Evolutionary conservation across 805 yeast genomes (phyloP).

Genomic region (Naumovozyma baii): DNA sequence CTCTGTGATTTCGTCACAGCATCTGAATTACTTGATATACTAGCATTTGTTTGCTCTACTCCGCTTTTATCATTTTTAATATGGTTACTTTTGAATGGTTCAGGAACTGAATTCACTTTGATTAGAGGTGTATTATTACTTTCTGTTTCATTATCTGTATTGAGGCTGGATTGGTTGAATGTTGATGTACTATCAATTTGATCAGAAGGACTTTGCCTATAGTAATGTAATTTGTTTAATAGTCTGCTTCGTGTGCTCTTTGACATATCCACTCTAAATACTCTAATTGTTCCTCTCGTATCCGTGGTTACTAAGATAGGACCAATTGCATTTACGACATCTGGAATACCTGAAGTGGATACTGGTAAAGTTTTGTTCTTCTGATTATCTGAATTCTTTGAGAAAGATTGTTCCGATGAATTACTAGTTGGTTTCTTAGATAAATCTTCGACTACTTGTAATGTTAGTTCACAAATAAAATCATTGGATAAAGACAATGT

Average conservation of each 20-base stretch:
- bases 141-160: not conserved
- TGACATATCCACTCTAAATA: slow-evolving; percentile 72
- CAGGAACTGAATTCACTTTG: not conserved
- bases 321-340: slow-evolving; percentile 28
- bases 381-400: not conserved
- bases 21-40: slow-evolving; percentile 1
- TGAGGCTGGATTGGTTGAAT: not conserved
- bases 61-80: no score
- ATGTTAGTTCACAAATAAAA: slow-evolving; percentile 56
- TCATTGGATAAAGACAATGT: slow-evolving; percentile 68
- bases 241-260: slow-evolving; percentile 34
- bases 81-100: not conserved
- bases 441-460: slow-evolving; percentile 15
- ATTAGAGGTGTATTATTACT: not conserved
- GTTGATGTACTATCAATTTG: not conserved
- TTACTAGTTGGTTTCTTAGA: not conserved
- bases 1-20: not conserved
- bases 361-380: not conserved
- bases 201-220: not conserved
- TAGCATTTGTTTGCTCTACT: not conserved
- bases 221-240: slow-evolving; percentile 11
- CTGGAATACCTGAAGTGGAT: slow-evolving; percentile 8
- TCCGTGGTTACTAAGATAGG: slow-evolving; percentile 68
- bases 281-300: slow-evolving; percentile 57
- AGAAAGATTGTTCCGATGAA: not conserved